Percentiles rank a stretch among this genome's conserved stretches.
These are phyloP conservation scores for Herpotrichia juniperi DNA, from an alignment of 2,329 filamentous ascomycete genomes.

Conservation along the genomic window DNA sequence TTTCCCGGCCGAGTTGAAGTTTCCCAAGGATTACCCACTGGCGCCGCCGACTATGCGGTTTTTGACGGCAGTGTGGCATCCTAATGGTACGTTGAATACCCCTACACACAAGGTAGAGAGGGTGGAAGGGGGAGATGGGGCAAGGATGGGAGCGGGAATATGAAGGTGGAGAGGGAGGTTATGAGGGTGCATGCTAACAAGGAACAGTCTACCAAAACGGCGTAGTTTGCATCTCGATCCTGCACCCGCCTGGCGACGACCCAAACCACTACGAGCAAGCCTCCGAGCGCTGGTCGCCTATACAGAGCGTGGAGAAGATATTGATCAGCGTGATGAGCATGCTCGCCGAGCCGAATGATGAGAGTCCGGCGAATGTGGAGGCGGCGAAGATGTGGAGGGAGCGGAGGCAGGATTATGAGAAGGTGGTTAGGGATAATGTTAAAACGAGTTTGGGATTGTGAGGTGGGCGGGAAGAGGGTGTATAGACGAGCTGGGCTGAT, in stretches of 20 bases:
- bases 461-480: slow-evolving; percentile 11
- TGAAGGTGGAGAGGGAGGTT: neutral
- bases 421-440: slow-evolving; percentile 68
- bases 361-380: slow-evolving; percentile 94
- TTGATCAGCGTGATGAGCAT: slow-evolving; percentile 90
- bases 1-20: slow-evolving; percentile 84
- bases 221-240: slow-evolving; percentile 93
- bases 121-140: neutral
- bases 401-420: slow-evolving; percentile 78
- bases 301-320: slow-evolving; percentile 95
- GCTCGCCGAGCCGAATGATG: slow-evolving; percentile 90
- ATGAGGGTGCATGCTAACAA: slow-evolving; percentile 3
- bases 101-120: neutral
- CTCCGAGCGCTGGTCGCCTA: slow-evolving; percentile 89
- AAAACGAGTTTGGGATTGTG: slow-evolving; percentile 45
- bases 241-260: slow-evolving; percentile 94
- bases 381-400: slow-evolving; percentile 88
- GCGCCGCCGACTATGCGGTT: slow-evolving; percentile 90
- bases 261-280: slow-evolving; percentile 92
- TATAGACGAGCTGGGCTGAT: neutral
- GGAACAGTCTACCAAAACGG: slow-evolving; percentile 76
- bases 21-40: slow-evolving; percentile 85
- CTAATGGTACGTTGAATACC: slow-evolving; percentile 68
- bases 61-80: slow-evolving; percentile 86
- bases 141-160: neutral